These are phyloP conservation scores for Porcisia hertigi DNA, from an alignment of 208 protist genomes.

Conservation along the genomic window DNA sequence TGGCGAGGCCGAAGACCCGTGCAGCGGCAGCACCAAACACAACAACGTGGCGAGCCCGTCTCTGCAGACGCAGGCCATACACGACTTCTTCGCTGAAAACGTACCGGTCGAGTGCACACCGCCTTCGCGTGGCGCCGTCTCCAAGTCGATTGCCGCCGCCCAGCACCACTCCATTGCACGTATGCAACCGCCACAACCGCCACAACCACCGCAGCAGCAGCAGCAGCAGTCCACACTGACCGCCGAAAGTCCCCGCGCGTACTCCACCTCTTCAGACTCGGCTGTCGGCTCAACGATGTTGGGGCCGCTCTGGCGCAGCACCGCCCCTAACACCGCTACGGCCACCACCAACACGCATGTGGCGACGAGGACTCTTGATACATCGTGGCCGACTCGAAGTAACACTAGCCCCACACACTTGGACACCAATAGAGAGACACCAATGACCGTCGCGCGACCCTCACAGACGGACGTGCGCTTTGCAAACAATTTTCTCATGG, in stretches of 20 bases:
- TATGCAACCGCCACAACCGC: no score
- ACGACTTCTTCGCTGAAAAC: constrained; percentile 17
- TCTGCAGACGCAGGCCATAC: not conserved
- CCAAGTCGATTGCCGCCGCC: no score
- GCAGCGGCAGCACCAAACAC: not conserved
- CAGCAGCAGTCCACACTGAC: no score
- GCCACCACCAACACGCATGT: not conserved
- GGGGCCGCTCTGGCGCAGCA: constrained; percentile 12
- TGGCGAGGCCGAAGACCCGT: not conserved
- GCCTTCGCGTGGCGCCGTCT: not conserved
- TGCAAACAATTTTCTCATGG: constrained; percentile 21
- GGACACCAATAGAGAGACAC: not conserved
- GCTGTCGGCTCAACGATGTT: constrained; percentile 1
- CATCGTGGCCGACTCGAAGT: no score
- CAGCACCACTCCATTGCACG: no score
- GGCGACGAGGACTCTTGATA: no score
- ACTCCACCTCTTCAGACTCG: constrained; percentile 21
- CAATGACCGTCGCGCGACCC: not conserved
- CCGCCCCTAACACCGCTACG: not conserved
- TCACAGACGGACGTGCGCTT: constrained; percentile 19
- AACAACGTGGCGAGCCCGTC: not conserved
- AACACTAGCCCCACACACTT: no score
- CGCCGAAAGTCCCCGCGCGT: not conserved
- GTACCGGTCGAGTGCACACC: constrained; percentile 13
- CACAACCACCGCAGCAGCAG: no score